Evolutionary conservation across 257 asterid genomes (phyloP), one percentile per base, ranked within the genome.

Genomic region (Schizonepeta tenuifolia): DNA sequence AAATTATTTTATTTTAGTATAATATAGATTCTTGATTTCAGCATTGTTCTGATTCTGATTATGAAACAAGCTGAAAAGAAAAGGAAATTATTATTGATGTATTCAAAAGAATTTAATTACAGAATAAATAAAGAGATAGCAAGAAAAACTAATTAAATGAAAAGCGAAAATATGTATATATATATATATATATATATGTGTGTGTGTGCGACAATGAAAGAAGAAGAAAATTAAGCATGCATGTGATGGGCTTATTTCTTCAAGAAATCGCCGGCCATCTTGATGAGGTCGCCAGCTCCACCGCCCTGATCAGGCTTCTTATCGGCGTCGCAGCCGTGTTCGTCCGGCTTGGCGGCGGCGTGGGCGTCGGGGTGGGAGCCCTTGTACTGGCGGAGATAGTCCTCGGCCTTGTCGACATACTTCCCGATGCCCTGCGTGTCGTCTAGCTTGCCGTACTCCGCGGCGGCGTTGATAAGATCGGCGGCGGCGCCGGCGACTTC

Each of bases 401-500:
- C 86, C 77, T 85, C 89, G 9, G 93, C 89, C 79, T 81, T 83
- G 73, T 76, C 86, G 0, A 78, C 82, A 18, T 79, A 77, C 69
- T 73, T 81, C 1, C 89, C 95, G 5, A 80, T 33, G 2, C 86
- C 86, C 53, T 70, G 70, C 12, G 69, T 64, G 15, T 79, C 89
- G 31, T 81, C 90, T 0, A 85, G 79, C 54, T 86, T 86, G 22
- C 88, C 92, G 79, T 80, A 85, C 35, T 79, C 81, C 0, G 86
- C 61, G 55, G 90, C 90, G 64, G 86, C 87, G 63, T 69, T 33
- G 40, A 88, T 78, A 61, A 88, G 83, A 69, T 86, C 87, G 0
- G 86, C 90, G 38, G 88, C 75, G 18, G 95, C 90, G 13, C 84
- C 86, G 33, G 92, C 87, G 61, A 80, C 70, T 35, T 80, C 73